These are phyloP conservation scores for Panicum virgatum DNA, from an alignment of 202 grass and related monocot genomes.

Conservation along the genomic window DNA sequence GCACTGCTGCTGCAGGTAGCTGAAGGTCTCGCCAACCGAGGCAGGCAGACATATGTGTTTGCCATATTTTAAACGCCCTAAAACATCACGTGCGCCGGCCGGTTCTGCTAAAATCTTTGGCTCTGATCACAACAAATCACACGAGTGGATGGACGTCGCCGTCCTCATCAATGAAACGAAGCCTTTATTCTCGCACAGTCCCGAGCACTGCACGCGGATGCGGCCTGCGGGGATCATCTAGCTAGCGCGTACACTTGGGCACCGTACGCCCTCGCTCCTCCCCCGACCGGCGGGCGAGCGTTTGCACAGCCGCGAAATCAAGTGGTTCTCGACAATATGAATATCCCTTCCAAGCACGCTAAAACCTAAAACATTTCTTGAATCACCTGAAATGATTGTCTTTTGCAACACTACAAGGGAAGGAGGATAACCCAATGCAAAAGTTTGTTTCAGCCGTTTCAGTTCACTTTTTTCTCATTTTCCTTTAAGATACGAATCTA, in stretches of 20 bases:
- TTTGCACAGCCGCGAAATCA: background rate
- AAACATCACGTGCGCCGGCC: slow-evolving; percentile 39
- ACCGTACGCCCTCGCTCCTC: slow-evolving; percentile 14
- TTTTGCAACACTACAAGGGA: no score
- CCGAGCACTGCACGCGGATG: background rate
- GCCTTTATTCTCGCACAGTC: slow-evolving; percentile 48
- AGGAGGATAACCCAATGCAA: no score
- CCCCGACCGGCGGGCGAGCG: background rate
- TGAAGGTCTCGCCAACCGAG: slow-evolving; percentile 9
- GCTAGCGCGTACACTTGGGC: background rate
- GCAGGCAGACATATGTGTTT: background rate
- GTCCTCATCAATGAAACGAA: slow-evolving; percentile 30
- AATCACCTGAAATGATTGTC: no score
- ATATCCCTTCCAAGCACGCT: no score
- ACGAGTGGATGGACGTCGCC: slow-evolving; percentile 45
- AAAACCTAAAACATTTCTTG: no score
- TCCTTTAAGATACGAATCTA: no score
- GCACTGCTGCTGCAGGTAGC: background rate
- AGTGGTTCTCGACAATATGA: no score
- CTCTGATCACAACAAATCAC: slow-evolving; percentile 29
- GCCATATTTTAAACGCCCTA: slow-evolving; percentile 31
- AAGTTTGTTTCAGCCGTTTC: no score
- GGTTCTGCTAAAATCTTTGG: slow-evolving; percentile 43
- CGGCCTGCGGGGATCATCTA: slow-evolving; percentile 32
- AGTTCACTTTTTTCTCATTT: no score